These are phyloP conservation scores for Penicillium sp. DNA, from an alignment of 2,329 filamentous ascomycete species.

Conservation along the genomic window DNA sequence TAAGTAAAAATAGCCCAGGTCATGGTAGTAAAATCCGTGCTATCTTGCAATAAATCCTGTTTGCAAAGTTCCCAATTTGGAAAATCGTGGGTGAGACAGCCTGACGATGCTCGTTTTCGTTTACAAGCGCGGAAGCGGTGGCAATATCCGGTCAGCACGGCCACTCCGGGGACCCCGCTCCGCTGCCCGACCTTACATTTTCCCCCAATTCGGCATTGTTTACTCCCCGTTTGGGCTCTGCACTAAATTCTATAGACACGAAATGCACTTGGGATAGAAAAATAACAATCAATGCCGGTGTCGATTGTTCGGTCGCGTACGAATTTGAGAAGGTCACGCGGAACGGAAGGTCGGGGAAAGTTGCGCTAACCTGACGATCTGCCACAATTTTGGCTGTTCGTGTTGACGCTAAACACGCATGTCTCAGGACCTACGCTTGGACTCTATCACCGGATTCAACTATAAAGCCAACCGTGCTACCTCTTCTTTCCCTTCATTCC, in stretches of 20 bases:
- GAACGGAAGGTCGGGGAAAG: not conserved
- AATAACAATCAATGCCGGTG: not conserved
- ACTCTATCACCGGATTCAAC: not conserved
- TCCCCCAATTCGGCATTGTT: not conserved
- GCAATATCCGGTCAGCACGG: not conserved
- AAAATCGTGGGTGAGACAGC: not conserved
- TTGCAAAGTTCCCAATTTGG: not conserved
- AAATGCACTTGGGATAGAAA: not conserved
- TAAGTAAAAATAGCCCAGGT: not conserved
- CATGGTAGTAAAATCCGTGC: too few relatives aligned
- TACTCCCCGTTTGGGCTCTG: not conserved
- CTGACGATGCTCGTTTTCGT: not conserved
- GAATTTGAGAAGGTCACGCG: not conserved
- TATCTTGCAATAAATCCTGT: too few relatives aligned
- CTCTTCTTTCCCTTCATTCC: not conserved
- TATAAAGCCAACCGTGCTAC: slow-evolving; percentile 2
- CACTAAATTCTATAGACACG: too few relatives aligned
- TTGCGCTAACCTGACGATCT: slow-evolving; percentile 7
- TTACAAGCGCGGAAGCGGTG: not conserved
- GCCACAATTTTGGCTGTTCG: slow-evolving; percentile 6
- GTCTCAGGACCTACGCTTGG: slow-evolving; percentile 7
- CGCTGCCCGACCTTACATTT: not conserved
- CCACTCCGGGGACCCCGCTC: not conserved
- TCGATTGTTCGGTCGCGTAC: too few relatives aligned
- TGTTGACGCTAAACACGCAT: slow-evolving; percentile 8